Base-by-base conservation (phyloP, 352 stramenopile genomes). In the Aphanomyces astaci region DNA sequence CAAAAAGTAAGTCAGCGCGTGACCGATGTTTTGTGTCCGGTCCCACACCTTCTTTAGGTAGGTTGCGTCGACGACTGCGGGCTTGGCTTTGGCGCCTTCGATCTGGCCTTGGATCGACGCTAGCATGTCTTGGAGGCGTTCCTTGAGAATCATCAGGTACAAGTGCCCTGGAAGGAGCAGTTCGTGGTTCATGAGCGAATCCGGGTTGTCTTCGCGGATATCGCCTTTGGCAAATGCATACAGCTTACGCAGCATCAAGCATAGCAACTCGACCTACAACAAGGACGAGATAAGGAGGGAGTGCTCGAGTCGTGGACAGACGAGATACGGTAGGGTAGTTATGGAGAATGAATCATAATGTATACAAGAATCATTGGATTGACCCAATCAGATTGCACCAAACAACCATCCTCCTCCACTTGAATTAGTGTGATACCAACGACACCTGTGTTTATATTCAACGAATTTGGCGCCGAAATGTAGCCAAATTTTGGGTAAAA, bases 171-270 rank as follows among this genome's bases (percentile, higher is more conserved):
- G 96, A 15, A 98, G 77, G 36, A 99, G 71, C 31, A 99, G 75
- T 64, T 97, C 92, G 77, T 99, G 97, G 80, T 99, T 99, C 82
- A 98, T 98, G 45, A 99, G 84, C 4, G 92, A 97, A 82, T 99
- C 98, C 11, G 96, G 86, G 73, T 99, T 99, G 77, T 99, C 98
- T 63, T 98, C 93, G 4, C 86, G 86, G 63, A 97, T 88, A 43
- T 97, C 81, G 5, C 92, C 92, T 75, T 97, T 97, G 10, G 90
- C 94, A 64, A 98, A 98, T 28, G 93, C 84, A 75, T 99, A 99
- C 33, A 99, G 84, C 81, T 99, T 99, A 62, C 95, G 85, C n/a
- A 99, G 75, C 93, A 99, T 98, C 54, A 96, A 70, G 46, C 88
- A 90, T 28, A 99, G 79, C 52, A 99, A 75, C 54, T 99, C 89